Evolutionary conservation across 225 moss, liverwort and hornwort genomes (phyloP).

Genomic region (Straminergon stramineum): DNA sequence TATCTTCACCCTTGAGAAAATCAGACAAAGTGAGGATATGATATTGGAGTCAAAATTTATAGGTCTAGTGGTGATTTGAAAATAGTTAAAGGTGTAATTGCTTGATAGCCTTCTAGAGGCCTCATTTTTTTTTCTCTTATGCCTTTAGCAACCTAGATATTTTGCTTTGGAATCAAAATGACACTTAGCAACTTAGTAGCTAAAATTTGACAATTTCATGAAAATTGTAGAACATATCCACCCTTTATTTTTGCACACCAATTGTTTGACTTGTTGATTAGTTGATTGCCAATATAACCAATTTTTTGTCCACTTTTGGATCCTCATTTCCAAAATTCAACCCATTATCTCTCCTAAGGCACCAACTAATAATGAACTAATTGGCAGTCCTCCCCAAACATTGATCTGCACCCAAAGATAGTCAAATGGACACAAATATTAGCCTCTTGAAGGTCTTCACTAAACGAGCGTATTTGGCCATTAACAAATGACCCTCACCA

Average conservation of each 20-base stretch:
- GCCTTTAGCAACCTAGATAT: rapidly evolving
- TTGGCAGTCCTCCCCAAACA: rapidly evolving
- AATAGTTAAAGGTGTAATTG: not conserved
- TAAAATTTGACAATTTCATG: not conserved
- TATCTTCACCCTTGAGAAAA: not conserved
- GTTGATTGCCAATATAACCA: rapidly evolving
- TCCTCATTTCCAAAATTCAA: not conserved
- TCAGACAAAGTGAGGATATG: not conserved
- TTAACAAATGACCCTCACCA: not conserved
- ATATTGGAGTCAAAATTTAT: not conserved
- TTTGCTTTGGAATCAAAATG: not conserved
- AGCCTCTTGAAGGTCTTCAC: not conserved
- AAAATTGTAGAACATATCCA: rapidly evolving
- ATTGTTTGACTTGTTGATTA: rapidly evolving
- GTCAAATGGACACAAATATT: not conserved
- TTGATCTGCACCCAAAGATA: rapidly evolving
- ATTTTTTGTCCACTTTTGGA: not conserved
- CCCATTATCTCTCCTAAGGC: rapidly evolving
- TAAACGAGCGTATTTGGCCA: not conserved
- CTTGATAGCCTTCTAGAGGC: rapidly evolving
- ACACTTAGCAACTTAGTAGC: not conserved
- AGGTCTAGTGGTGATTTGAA: not conserved
- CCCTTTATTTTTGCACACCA: not conserved
- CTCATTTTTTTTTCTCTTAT: not conserved
- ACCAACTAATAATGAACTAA: not conserved